Percentiles rank a stretch among this genome's conserved stretches.
Conservation (phyloP, 1,284 basidiomycete genomes). For the Papiliotrema laurentii region DNA sequence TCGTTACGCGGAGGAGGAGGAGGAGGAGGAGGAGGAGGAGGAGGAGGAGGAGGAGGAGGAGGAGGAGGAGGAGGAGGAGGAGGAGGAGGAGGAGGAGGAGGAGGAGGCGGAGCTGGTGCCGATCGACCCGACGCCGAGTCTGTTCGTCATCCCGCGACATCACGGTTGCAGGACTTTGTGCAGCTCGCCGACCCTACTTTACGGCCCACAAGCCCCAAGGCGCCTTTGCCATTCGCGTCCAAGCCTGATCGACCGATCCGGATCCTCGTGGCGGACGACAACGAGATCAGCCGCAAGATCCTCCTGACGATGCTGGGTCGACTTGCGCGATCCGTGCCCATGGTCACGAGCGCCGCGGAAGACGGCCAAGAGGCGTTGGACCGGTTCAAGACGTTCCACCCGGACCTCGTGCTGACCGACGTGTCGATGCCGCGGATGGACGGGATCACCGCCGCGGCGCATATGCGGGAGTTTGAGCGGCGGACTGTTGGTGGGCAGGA, state of each 20-base stretch:
- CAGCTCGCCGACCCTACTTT: neutral
- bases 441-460: constrained; percentile 19
- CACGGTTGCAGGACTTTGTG: neutral
- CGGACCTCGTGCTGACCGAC: constrained; percentile 28
- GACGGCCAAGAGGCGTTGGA: constrained; percentile 25
- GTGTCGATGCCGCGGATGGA: constrained; percentile 32
- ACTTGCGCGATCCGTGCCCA: constrained; percentile 4
- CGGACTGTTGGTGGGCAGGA: too few species aligned
- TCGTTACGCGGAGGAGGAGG: too few species aligned
- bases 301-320: constrained; percentile 10
- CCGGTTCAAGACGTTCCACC: constrained; percentile 12
- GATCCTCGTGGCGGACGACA: constrained; percentile 27
- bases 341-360: constrained; percentile 14
- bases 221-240: too few species aligned
- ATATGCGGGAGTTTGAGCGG: constrained; percentile 24
- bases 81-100: too few species aligned
- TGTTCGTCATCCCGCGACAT: too few species aligned
- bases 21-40: too few species aligned
- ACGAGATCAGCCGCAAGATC: constrained; percentile 21
- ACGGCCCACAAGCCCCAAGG: neutral
- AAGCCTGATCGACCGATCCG: constrained; percentile 3
- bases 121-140: too few species aligned
- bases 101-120: too few species aligned
- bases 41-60: too few species aligned
- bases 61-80: too few species aligned